Evolutionary conservation across 805 yeast genomes (phyloP), one percentile per base, ranked within the genome.

Genomic region (Sporopachydermia lactativora): DNA sequence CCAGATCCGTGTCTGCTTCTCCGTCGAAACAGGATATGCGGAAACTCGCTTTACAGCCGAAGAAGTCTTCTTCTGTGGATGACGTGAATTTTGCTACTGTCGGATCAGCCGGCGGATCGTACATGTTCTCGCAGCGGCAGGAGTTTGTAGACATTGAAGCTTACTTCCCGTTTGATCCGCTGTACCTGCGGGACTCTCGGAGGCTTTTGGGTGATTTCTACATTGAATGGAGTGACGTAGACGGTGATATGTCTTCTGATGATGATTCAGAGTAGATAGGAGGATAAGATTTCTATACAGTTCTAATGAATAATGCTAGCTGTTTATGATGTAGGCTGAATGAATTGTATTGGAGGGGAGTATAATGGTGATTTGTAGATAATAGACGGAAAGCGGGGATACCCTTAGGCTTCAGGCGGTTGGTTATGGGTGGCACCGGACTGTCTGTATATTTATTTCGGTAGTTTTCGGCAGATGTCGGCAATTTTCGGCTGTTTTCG

Each of bases 101-200:
- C 19, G 41, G 38, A 53, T 52, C 19, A 54, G 62, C 52, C 18
- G 45, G 52, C 19, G 49, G 57, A 4, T 44, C 54, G 5, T 56
- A 60, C 49, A 67, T 69, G 41, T 65, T 73, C 48, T 68, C 68
- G 19, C 73, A 75, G 42, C 77, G 77, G 52, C 88, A 82, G 53
- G 95, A 86, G 53, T 85, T 83, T 52, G 70, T 82, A 48, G 94
- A 85, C 52, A 65, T 89, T 40, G 96, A 88, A 56, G 86, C 92
- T n/a, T 89, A 85, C 56, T 89, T 89, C 60, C 98, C 98, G 8
- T 89, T 83, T 56, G 97, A 89, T 63, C 98, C 98, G 1, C 60
- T 92, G 45, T 73, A 81, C 39, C 68, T 89, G 46, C 80, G 77
- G 37, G 60, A 60, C 6, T 71, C 83, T 38, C 74, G 77, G 50